These are phyloP conservation scores for Pleurotus giganteus DNA, from an alignment of 768 basidiomycete species.

Conservation along the genomic window DNA sequence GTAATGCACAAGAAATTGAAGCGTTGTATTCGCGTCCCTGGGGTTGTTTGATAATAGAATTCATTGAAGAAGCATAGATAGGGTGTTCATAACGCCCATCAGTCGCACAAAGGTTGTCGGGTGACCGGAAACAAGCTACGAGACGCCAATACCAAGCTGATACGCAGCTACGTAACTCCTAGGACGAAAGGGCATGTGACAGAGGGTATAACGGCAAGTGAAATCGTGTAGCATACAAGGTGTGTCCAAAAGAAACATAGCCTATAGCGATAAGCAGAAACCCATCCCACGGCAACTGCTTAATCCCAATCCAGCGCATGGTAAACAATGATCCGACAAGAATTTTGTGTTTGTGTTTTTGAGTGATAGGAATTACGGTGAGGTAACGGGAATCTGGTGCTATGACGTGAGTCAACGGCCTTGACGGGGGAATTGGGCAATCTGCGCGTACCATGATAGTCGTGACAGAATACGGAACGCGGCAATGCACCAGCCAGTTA, in stretches of 20 bases:
- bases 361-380: conserved; percentile 2
- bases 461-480: background rate
- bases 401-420: background rate
- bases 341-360: conserved; percentile 2
- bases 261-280: background rate
- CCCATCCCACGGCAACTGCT: background rate
- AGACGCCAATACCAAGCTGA: background rate
- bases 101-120: background rate
- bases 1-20: background rate
- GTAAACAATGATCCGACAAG: background rate
- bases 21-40: background rate
- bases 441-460: background rate
- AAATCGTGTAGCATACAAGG: background rate
- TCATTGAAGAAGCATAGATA: background rate
- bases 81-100: background rate
- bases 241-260: background rate
- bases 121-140: background rate
- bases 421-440: background rate
- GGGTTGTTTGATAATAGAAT: background rate
- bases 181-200: conserved; percentile 7
- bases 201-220: background rate
- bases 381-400: conserved; percentile 1
- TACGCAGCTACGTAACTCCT: background rate
- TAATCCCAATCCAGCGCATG: background rate
- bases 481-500: background rate